These are phyloP conservation scores for Neoboletus brunneissimus DNA, from an alignment of 768 basidiomycete species.

Conservation along the genomic window DNA sequence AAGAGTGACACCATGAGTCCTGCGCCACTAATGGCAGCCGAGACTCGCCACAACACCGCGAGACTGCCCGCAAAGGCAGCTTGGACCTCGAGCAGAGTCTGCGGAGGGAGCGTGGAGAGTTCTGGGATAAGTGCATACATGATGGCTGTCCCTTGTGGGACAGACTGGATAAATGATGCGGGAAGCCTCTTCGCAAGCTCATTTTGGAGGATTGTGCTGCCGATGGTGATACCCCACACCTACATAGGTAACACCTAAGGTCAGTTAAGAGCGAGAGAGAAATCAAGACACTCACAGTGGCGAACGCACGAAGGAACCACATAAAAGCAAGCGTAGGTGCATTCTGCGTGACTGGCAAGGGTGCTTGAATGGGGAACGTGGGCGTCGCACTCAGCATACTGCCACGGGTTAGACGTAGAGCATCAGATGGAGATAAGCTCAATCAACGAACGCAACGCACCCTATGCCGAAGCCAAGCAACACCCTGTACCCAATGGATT, in stretches of 20 bases:
- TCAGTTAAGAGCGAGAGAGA: not conserved
- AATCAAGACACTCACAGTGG: constrained; percentile 26
- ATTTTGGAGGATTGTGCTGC: constrained; percentile 49
- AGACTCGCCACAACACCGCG: constrained; percentile 38
- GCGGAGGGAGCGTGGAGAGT: constrained; percentile 36
- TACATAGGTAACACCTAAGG: constrained; percentile 11
- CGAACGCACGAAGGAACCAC: constrained; percentile 37
- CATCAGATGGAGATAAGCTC: not conserved
- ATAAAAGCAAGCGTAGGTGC: constrained; percentile 47
- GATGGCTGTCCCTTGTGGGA: constrained; percentile 40
- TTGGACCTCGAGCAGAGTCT: constrained; percentile 36
- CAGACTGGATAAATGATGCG: constrained; percentile 30
- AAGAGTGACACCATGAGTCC: constrained; percentile 4
- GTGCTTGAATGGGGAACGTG: constrained; percentile 48
- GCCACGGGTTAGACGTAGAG: not conserved
- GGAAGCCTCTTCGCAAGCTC: constrained; percentile 43
- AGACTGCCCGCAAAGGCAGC: constrained; percentile 43
- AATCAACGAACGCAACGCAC: not conserved
- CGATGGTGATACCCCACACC: constrained; percentile 51
- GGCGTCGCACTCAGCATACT: constrained; percentile 17
- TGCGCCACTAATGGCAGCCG: constrained; percentile 33
- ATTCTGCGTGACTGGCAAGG: constrained; percentile 38
- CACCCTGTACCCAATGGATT: constrained; percentile 13
- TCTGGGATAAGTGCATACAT: constrained; percentile 46
- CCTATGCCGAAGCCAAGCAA: constrained; percentile 1